Evolutionary conservation across 176 grass and related monocot genomes (phyloP).

Genomic region (Saccharum spontaneum): DNA sequence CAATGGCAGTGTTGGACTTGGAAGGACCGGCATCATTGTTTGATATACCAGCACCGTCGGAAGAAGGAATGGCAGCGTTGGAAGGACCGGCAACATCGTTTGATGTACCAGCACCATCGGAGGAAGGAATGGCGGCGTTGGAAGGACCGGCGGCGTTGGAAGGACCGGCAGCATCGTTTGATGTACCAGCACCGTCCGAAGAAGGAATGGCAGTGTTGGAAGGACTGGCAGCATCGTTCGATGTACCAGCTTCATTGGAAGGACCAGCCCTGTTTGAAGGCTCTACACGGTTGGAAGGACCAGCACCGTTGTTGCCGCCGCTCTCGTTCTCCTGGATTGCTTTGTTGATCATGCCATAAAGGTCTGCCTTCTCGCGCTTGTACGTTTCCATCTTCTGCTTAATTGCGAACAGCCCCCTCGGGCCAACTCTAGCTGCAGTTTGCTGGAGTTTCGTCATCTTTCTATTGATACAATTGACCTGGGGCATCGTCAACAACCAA

Average conservation of each 20-base stretch:
- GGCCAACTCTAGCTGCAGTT: neutral
- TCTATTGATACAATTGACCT: neutral
- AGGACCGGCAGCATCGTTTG: neutral
- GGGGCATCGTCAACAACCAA: neutral
- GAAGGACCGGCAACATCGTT: too few species aligned
- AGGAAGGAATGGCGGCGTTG: neutral
- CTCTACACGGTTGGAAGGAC: neutral
- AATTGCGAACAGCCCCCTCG: neutral
- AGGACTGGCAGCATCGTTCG: neutral
- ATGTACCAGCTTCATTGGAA: neutral
- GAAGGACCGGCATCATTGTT: neutral
- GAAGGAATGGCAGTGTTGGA: neutral
- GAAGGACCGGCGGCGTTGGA: neutral
- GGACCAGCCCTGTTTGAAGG: neutral
- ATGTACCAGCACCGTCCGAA: neutral
- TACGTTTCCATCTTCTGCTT: neutral
- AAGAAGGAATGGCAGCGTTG: too few species aligned
- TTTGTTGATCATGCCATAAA: neutral
- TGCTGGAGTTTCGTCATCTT: conserved; percentile 24
- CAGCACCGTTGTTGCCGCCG: neutral
- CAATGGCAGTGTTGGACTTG: neutral
- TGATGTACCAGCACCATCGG: too few species aligned
- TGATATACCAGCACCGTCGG: neutral
- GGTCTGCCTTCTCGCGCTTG: neutral
- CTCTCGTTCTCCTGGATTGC: neutral